A percentile compares a stretch with the other conserved stretches of the same genome.
phyloP scores from a whole-genome alignment of 192 early-diverging fungal species.

The Rhizophlyctis rosea region DNA sequence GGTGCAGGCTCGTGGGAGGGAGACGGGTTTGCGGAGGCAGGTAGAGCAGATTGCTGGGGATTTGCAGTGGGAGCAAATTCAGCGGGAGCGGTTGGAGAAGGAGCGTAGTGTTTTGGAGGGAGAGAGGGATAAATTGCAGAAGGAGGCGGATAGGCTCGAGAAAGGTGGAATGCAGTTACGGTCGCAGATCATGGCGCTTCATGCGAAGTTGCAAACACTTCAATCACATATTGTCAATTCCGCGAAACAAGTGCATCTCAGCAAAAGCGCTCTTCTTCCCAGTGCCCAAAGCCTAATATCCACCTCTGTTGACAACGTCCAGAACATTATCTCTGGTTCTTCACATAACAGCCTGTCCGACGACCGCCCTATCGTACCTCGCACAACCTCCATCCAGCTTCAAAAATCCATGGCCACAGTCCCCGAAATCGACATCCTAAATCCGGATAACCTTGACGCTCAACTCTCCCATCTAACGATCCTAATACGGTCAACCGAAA shows the following conservation, averaged over 20 bases:
- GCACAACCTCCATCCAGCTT: too few relatives aligned
- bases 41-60: background rate
- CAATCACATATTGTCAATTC: background rate
- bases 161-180: background rate
- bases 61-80: background rate
- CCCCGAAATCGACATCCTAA: too few relatives aligned
- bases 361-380: too few relatives aligned
- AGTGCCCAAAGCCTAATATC: too few relatives aligned
- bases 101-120: background rate
- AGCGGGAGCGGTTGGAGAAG: background rate
- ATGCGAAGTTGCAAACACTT: background rate
- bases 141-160: background rate
- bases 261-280: background rate
- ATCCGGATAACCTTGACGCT: too few relatives aligned
- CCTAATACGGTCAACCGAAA: too few relatives aligned
- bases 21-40: background rate
- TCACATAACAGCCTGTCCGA: too few relatives aligned
- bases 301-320: too few relatives aligned
- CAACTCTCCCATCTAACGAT: too few relatives aligned
- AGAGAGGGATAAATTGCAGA: constrained; percentile 1
- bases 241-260: background rate
- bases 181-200: background rate
- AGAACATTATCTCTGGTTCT: too few relatives aligned
- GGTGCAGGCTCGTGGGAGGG: background rate
- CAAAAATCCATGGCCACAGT: too few relatives aligned